Evolutionary conservation across 2,329 filamentous ascomycete genomes (phyloP), one percentile per base, ranked within the genome.

Genomic region (Thermothelomyces thermophilus): DNA sequence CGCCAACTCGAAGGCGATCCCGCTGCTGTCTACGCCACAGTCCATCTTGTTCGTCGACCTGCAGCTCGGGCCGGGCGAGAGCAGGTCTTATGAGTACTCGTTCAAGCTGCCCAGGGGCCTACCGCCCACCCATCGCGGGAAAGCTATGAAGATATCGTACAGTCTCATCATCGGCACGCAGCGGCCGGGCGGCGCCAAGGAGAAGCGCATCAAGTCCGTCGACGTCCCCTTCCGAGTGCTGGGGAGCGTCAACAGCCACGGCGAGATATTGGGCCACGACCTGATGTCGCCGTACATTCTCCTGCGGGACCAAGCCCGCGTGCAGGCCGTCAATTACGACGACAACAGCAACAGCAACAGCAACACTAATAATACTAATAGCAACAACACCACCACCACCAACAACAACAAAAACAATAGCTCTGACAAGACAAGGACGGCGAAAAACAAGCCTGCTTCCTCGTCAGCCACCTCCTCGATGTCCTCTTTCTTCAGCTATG

Each of bases 31-130:
- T 14, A 97, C 91, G 5, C 90, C 91, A 1, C 93, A 97, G 68
- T 95, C 90, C 2, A 88, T 98, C 54, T 72, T 98, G 11, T 98
- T 98, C 66, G 93, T 98, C 46, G 90, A 98, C 66, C 73, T 98
- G 49, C 83, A 86, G 60, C 77, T 98, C 19, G 84, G 79, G 6
- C 90, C 93, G 0, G 93, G 91, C 1, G 90, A 98, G 68, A 94
- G 89, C 66, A 84, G 81, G 59, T 86, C 83, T 41, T 98, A 86
- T 62, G 87, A 86, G 43, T 98, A 96, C 66, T 79, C 82, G 1
- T 96, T 96, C 65, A 84, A 79, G 39, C 71, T 98, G 47, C 93
- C 93, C 0, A 84, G 83, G 62, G 91, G 91, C 0, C 70, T 98
- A n/a, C 93, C 93, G 19, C 91, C 93, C 6, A 89, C 83, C 13